These are phyloP conservation scores for Trypanosoma avium DNA, from an alignment of 208 protist genomes.

Conservation along the genomic window DNA sequence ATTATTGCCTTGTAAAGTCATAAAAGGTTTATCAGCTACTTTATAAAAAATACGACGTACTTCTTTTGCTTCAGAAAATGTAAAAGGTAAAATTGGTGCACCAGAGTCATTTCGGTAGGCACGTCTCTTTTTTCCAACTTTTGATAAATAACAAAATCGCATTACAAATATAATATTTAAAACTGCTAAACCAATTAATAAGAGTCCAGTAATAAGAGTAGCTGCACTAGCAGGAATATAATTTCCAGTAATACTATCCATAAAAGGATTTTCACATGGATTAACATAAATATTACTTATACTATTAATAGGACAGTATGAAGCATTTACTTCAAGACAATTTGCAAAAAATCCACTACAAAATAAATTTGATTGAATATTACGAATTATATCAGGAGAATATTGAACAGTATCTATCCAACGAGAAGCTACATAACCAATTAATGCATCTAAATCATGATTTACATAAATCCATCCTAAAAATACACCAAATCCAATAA, in stretches of 20 bases:
- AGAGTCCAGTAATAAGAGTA: conserved; percentile 25
- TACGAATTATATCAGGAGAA: conserved; percentile 23
- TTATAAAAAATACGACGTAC: conserved; percentile 32
- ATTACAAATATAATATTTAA: conserved; percentile 43
- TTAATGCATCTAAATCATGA: conserved; percentile 19
- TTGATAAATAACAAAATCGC: conserved; percentile 34
- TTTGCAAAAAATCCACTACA: conserved; percentile 61
- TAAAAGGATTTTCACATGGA: conserved; percentile 34
- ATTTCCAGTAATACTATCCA: conserved; percentile 22
- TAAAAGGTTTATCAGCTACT: conserved; percentile 9
- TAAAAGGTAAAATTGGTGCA: conserved; percentile 40
- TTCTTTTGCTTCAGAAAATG: conserved; percentile 29
- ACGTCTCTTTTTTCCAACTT: conserved; percentile 36
- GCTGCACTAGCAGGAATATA: conserved; percentile 34
- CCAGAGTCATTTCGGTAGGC: conserved; percentile 34
- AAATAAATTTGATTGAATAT: conserved; percentile 35
- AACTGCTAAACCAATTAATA: conserved; percentile 30
- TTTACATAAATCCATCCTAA: conserved; percentile 25
- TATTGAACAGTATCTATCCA: conserved; percentile 26
- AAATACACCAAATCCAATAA: conserved; percentile 36
- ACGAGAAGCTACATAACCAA: conserved; percentile 14
- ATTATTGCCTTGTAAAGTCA: conserved; percentile 21
- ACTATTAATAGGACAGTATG: conserved; percentile 41
- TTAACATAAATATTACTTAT: conserved; percentile 39
- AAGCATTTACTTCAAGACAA: conserved; percentile 47